Evolutionary conservation across 1,284 basidiomycete genomes (phyloP).

Genomic region (Violaceomyces palustris): DNA sequence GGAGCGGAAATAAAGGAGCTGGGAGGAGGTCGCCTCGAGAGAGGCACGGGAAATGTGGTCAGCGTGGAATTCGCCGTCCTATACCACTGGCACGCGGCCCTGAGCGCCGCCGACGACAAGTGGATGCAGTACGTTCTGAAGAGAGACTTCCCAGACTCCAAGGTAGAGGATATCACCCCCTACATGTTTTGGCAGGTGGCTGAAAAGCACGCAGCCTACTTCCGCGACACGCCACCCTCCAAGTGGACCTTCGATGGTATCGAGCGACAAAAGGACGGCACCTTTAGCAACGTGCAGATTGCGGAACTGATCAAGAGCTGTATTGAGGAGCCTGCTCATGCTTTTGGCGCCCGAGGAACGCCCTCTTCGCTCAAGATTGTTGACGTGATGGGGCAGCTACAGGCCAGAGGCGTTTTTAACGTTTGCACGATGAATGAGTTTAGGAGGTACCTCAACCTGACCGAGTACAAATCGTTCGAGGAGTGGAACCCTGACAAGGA

Average conservation of each 20-base stretch:
- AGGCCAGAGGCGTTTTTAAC: constrained; percentile 67
- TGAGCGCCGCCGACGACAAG: constrained; percentile 6
- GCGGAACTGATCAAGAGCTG: constrained; percentile 54
- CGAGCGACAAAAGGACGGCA: constrained; percentile 61
- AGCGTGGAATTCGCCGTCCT: constrained; percentile 9
- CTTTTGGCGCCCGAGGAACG: constrained; percentile 71
- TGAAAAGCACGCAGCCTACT: constrained; percentile 1
- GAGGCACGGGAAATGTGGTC: constrained; percentile 10
- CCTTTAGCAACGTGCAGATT: constrained; percentile 68
- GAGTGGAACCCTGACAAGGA: constrained; percentile 76
- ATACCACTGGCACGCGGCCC: constrained; percentile 14
- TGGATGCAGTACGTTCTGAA: constrained; percentile 12
- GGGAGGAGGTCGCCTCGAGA: constrained; percentile 3
- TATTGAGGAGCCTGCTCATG: constrained; percentile 63
- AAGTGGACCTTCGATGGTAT: constrained; percentile 64
- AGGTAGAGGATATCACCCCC: constrained; percentile 56
- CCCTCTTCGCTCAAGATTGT: constrained; percentile 68
- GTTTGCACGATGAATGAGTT: constrained; percentile 79
- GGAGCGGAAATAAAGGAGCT: constrained; percentile 10
- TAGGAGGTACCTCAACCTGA: constrained; percentile 54
- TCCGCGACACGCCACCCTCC: constrained; percentile 51
- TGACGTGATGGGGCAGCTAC: constrained; percentile 74
- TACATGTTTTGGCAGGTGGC: constrained; percentile 61
- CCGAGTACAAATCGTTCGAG: constrained; percentile 63
- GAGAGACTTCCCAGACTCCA: constrained; percentile 3